Evolutionary conservation across 2,329 filamentous ascomycete species (phyloP).

Genomic region (Aspergillus latus): DNA sequence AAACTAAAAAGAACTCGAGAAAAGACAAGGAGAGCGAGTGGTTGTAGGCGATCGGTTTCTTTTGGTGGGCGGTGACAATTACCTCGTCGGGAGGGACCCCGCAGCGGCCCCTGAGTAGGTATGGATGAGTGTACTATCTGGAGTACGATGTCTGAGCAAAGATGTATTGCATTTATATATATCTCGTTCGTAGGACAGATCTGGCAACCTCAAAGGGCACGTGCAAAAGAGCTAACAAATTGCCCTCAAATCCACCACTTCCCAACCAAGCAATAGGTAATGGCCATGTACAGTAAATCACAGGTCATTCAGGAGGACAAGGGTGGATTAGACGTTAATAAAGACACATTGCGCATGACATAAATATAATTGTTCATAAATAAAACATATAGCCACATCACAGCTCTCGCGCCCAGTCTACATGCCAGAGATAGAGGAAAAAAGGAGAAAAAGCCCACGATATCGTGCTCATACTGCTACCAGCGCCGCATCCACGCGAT

Average conservation of each 20-base stretch:
- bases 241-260: constrained; percentile 16
- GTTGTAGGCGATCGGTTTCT: constrained; percentile 15
- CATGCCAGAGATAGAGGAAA: constrained; percentile 20
- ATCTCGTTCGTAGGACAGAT: constrained; percentile 1
- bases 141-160: background rate
- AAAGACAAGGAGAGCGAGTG: constrained; percentile 11
- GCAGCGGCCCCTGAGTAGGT: background rate
- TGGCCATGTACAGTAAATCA: constrained; percentile 2
- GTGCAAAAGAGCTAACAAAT: constrained; percentile 17
- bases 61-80: constrained; percentile 23
- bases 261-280: constrained; percentile 17
- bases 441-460: constrained; percentile 19
- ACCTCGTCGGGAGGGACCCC: background rate
- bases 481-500: constrained; percentile 17
- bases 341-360: constrained; percentile 16
- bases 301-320: constrained; percentile 4
- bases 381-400: constrained; percentile 19
- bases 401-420: constrained; percentile 23
- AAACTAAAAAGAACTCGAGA: background rate
- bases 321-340: constrained; percentile 19
- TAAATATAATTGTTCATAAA: constrained; percentile 19
- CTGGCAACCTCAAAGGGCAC: background rate
- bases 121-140: background rate
- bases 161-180: background rate
- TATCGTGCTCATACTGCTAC: constrained; percentile 21